Evolutionary conservation across 352 stramenopile species (phyloP), one percentile per base, ranked within the genome.

Genomic region (Phytopythium oedochilum): DNA sequence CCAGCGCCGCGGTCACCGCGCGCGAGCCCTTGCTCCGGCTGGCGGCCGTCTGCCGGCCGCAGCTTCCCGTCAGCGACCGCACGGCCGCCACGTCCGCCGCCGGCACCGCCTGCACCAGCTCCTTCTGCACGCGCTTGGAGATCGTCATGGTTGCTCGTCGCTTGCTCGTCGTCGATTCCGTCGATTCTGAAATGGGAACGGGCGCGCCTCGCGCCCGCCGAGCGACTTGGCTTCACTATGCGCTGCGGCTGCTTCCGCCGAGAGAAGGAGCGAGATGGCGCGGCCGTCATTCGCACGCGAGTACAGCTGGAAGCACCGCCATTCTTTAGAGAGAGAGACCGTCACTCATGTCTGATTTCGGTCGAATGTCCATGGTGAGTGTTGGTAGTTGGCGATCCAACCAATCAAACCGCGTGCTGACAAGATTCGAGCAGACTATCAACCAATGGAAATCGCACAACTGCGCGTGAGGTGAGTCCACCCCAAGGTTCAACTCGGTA

Each of bases 51-150:
- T 28, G 60, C 35, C 43, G 29, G 3, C 40, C 38, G 17, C 44
- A 29, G 1, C 53, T 55, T n/a, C 32, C 57, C 45, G 63, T 69
- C 42, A 53, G 56, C 53, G 64, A 52, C 34, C 62, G 53, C 28
- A 80, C 63, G 42, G 69, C 48, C 23, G 69, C 55, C 11, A 36
- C 60, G 49, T 73, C 65, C 3, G 44, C 51, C 22, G 65, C 62
- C 7, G 69, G 60, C 25, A 73, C 71, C 17, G 71, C 66, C 52
- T 75, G 69, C 44, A 76, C 68, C 17, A 81, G 66, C 43, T 81
- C 71, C 29, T 75, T 75, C 36, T 81, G 71, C n/a, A 81, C 71
- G 60, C 71, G 71, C 60, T 76, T 78, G 53, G 71, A 78, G 69
- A 81, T 81, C 55, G 71, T 81, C 71, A 81, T 81, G 53, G 31